Evolutionary conservation across 768 basidiomycete genomes (phyloP), one percentile per base, ranked within the genome.

Genomic region (Leccinum sublutescens): DNA sequence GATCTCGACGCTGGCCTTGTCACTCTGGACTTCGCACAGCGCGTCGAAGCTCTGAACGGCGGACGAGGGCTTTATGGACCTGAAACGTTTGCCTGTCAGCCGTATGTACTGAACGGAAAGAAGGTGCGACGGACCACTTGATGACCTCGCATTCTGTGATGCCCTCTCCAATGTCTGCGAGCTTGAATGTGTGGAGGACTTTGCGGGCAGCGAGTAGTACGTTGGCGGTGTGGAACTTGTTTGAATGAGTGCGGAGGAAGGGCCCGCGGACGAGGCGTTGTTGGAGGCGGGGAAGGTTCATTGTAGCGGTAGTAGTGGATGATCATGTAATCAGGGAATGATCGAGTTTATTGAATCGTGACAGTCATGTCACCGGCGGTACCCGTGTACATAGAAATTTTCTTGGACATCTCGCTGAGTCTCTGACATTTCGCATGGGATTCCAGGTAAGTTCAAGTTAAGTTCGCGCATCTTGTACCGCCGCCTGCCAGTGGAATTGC

Each of bases 61-160:
- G 15, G 78, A 73, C 12, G 72, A 67, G 1, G 84, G 81, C 64
- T 84, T 78, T 52, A 92, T 82, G 55, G 75, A 84, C 92, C 91
- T 93, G 34, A 2, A 5, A 8, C 17, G 10, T 40, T 8, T 40
- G 8, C 9, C 7, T 3, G 38, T 40, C 17, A 40, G 17, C 9
- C 9, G 17, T n/a, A 40, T n/a, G 17, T 17, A 40, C 17, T 17
- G 17, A 17, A 40, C 33, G 27, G 2, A 11, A 12, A 1, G n/a
- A 23, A 17, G 19, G 15, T 25, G 45, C 25, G 21, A 15, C 14
- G 17, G 61, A 89, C 92, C 93, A 95, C 71, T 86, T 87, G 50
- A 95, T 85, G 63, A 95, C 82, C 74, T 95, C 91, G 68, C 90
- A 91, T 72, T 95, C 92, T 23, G 91, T 93, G 64, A 95, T 93